These are phyloP conservation scores for Neurospora intermedia DNA, from an alignment of 495 filamentous ascomycete species.

Conservation along the genomic window DNA sequence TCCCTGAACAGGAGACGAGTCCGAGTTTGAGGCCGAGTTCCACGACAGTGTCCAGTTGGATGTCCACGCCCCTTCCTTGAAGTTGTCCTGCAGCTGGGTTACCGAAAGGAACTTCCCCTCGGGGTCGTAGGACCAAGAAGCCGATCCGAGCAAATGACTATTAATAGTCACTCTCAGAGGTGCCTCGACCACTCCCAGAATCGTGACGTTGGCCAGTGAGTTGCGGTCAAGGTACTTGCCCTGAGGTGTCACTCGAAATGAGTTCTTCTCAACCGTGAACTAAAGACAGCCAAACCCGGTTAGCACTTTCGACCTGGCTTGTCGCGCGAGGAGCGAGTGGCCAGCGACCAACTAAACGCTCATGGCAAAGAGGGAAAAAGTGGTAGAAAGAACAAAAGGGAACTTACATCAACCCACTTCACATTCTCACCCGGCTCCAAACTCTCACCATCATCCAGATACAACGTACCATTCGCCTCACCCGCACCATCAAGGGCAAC, in stretches of 20 bases:
- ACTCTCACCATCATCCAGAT: slow-evolving; percentile 79
- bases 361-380: background rate
- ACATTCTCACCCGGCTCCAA: slow-evolving; percentile 42
- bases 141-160: slow-evolving; percentile 27
- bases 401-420: slow-evolving; percentile 43
- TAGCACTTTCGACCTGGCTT: background rate
- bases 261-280: slow-evolving; percentile 39
- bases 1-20: background rate
- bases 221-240: slow-evolving; percentile 53
- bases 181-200: slow-evolving; percentile 46
- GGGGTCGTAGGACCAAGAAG: slow-evolving; percentile 37
- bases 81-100: slow-evolving; percentile 4
- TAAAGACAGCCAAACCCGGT: slow-evolving; percentile 6
- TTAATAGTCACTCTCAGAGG: slow-evolving; percentile 43
- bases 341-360: background rate
- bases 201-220: slow-evolving; percentile 52
- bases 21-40: slow-evolving; percentile 1
- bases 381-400: background rate
- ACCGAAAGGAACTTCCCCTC: slow-evolving; percentile 9
- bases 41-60: slow-evolving; percentile 14
- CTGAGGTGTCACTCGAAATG: slow-evolving; percentile 34
- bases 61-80: slow-evolving; percentile 15
- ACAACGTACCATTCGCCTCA: slow-evolving; percentile 53
- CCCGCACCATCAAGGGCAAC: slow-evolving; percentile 49
- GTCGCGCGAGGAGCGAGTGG: background rate